These are phyloP conservation scores for Plicaturopsis crispa DNA, from an alignment of 768 basidiomycete genomes.

Conservation along the genomic window DNA sequence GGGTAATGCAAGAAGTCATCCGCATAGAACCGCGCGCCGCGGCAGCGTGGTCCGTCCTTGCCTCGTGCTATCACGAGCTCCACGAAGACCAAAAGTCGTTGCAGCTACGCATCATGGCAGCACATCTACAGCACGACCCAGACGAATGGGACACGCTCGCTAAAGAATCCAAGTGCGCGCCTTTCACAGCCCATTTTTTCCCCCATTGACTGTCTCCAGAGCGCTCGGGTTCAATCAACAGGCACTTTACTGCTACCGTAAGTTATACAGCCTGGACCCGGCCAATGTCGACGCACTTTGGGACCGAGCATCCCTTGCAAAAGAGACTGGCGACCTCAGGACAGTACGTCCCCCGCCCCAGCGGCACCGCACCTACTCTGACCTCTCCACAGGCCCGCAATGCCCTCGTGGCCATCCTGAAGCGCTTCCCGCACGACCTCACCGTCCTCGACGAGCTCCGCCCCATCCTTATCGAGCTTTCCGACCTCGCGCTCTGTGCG, in stretches of 20 bases:
- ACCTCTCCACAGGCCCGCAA: conserved; percentile 38
- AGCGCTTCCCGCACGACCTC: conserved; percentile 72
- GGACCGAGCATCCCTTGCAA: conserved; percentile 81
- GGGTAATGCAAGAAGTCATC: conserved; percentile 86
- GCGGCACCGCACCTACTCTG: background rate
- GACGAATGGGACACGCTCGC: conserved; percentile 88
- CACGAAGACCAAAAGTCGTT: conserved; percentile 63
- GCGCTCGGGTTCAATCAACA: conserved; percentile 73
- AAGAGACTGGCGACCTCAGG: conserved; percentile 61
- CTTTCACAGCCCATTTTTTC: background rate
- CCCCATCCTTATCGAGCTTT: conserved; percentile 66
- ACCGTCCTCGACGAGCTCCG: conserved; percentile 73
- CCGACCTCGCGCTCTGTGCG: conserved; percentile 58
- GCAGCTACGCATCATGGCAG: conserved; percentile 83
- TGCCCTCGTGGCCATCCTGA: conserved; percentile 65
- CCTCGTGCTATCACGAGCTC: conserved; percentile 73
- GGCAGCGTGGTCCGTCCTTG: conserved; percentile 83
- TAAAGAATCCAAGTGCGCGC: conserved; percentile 55
- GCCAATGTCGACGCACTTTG: conserved; percentile 80
- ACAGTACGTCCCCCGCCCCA: conserved; percentile 36
- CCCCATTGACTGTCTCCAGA: conserved; percentile 24
- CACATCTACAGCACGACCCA: conserved; percentile 76
- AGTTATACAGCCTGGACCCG: conserved; percentile 72
- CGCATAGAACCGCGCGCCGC: conserved; percentile 84
- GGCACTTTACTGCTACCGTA: conserved; percentile 86